Evolutionary conservation across 306 rosid species (phyloP), one percentile per base, ranked within the genome.

Genomic region (Vigna radiata): DNA sequence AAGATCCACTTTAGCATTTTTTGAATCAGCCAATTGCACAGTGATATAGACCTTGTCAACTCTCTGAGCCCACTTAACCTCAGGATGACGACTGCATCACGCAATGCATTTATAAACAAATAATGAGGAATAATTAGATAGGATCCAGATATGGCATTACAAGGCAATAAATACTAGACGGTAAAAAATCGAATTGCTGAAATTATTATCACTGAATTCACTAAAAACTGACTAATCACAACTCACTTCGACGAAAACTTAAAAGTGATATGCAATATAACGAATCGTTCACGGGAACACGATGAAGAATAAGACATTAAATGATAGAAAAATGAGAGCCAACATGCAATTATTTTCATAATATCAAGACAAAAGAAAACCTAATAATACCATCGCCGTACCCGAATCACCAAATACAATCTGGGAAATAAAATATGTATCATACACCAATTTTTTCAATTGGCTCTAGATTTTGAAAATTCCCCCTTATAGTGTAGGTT

Each of bases 61-160:
- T 83, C 99, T 91, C 87, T 96, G 93, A 79, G 99, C 97, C 99
- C 99, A 96, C 89, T 92, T 96, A 71, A 96, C 88, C 82, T 96
- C 99, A 3, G 99, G 99, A 90, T 87, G 96, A 86, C 94, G 99
- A 85, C 98, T 96, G 79, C 88, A 73, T 49, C 27, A 29, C 5
- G 77, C 8, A 23, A 12, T 14, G 10, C 49, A 78, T 25, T 9
- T 1, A 74, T 27, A 48, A 63, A 55, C 7, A 68, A 11, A 39
- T 12, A 4, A 7, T 1, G 1, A 5, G 17, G 0, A 8, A 66
- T 16, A 62, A 67, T 13, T 11, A 49, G 10, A 10, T 5, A 63
- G 9, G 0, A 8, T 46, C 33, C 11, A 10, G 52, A 77, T 68
- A 31, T 50, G 56, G 56, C 16, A 63, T 18, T 33, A 17, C 37